phyloP scores from a whole-genome alignment of 768 basidiomycete genomes.

The Leccinum olivaceopallidum region DNA sequence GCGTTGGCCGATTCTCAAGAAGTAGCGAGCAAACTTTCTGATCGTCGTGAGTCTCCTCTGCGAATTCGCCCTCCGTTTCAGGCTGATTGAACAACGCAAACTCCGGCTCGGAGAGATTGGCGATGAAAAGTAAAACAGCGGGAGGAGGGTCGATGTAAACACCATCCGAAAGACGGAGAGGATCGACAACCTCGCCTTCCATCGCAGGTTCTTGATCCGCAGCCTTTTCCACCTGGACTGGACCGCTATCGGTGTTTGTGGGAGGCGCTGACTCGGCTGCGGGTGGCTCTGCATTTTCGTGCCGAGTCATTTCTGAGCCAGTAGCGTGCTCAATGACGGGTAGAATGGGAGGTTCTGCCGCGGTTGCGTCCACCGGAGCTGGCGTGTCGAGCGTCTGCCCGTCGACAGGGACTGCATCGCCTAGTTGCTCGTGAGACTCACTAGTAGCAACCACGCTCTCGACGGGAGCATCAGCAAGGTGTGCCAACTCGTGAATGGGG shows the following conservation, averaged over 20 bases:
- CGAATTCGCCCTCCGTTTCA: conserved; percentile 26
- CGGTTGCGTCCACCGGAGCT: conserved; percentile 4
- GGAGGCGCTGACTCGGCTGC: conserved; percentile 13
- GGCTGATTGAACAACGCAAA: conserved; percentile 62
- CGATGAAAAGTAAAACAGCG: conserved; percentile 53
- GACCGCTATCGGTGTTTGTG: conserved; percentile 1
- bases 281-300: conserved; percentile 9
- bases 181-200: conserved; percentile 35
- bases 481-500: conserved; percentile 1
- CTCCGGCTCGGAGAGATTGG: conserved; percentile 40
- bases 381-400: conserved; percentile 12
- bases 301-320: conserved; percentile 14
- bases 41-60: conserved; percentile 12
- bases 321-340: conserved; percentile 1
- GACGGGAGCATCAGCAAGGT: conserved; percentile 9
- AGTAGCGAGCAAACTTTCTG: conserved; percentile 42
- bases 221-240: conserved; percentile 12
- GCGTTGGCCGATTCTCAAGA: conserved; percentile 61
- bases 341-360: conserved; percentile 6
- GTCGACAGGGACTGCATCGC: conserved; percentile 3
- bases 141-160: conserved; percentile 78
- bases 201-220: conserved; percentile 12
- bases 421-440: conserved; percentile 24
- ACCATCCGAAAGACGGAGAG: conserved; percentile 63
- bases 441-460: conserved; percentile 9